phyloP scores from a whole-genome alignment of 352 stramenopile genomes.

The Phytophthora multivora region DNA sequence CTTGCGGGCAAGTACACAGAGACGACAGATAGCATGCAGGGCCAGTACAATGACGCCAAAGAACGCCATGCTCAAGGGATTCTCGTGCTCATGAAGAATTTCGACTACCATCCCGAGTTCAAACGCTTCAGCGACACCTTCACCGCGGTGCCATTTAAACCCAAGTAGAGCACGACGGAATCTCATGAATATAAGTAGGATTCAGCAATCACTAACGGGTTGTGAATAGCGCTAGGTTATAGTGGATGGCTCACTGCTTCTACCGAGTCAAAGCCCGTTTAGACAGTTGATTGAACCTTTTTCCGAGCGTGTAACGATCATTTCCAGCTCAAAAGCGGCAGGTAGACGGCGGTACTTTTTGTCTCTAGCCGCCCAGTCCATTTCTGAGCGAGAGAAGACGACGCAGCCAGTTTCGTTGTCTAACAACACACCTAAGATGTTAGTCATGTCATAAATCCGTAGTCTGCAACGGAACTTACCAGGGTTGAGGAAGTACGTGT shows the following conservation, averaged over 20 bases:
- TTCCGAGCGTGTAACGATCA: conserved; percentile 33
- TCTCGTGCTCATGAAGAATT: conserved; percentile 85
- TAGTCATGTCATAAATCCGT: neutral
- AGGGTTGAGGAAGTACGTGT: conserved; percentile 56
- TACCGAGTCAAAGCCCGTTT: too few species aligned
- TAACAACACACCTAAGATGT: conserved; percentile 12
- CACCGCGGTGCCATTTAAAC: conserved; percentile 78
- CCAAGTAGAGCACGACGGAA: conserved; percentile 40
- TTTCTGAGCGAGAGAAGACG: conserved; percentile 50
- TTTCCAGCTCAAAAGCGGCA: conserved; percentile 67
- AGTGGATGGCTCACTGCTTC: neutral
- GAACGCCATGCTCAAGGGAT: conserved; percentile 83
- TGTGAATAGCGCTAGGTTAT: neutral
- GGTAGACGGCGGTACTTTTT: conserved; percentile 65
- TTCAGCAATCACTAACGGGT: too few species aligned
- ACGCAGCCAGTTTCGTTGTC: conserved; percentile 43
- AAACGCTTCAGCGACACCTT: conserved; percentile 90
- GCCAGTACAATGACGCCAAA: conserved; percentile 89
- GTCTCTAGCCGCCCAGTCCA: conserved; percentile 72
- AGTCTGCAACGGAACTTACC: conserved; percentile 17
- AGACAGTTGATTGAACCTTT: conserved; percentile 11
- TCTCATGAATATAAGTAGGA: too few species aligned
- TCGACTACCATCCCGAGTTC: conserved; percentile 91
- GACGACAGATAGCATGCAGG: conserved; percentile 77
- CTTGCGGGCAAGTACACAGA: conserved; percentile 72